Evolutionary conservation across 2,329 filamentous ascomycete species (phyloP), one percentile per base, ranked within the genome.

Genomic region (Bipolaris victoriae): DNA sequence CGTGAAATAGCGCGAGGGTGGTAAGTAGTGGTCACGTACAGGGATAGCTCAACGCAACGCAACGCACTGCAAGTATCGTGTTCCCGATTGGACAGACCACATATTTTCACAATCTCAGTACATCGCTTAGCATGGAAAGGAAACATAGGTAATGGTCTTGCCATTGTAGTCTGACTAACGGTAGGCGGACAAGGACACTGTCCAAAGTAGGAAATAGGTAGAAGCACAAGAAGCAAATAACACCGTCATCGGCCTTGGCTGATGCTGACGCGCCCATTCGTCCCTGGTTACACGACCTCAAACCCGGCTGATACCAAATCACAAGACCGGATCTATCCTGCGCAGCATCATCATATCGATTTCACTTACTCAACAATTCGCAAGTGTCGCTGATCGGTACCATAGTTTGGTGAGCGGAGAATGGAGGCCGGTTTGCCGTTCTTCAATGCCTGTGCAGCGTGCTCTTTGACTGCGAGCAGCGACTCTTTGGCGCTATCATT

Each of bases 311-410:
- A 39, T n/a, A 24, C n/a, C 20, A 29, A 15, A 15, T 39, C 33
- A 49, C 35, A 39, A n/a, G 16, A 1, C 33, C n/a, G 20, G 18
- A 33, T 24, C 40, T 11, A 11, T 31, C 5, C 1, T 10, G 36
- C 16, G 13, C n/a, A 20, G 11, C 45, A 7, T 44, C 4, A n/a
- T 15, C 15, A 22, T 20, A 3, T 31, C 26, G 9, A 16, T 13
- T 13, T n/a, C 31, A 39, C 31, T 65, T 31, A 67, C 13, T 68
- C 64, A 13, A 62, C 50, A 4, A 68, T 65, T 10, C 60, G 51
- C 11, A 70, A 66, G 54, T 67, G 63, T 18, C 53, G 57, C 33
- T 57, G 11, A 13, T n/a, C 37, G 5, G 7, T 26, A 16, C 48
- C 5, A 7, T 41, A 44, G 20, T 58, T 13, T 6, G 48, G 20